Evolutionary conservation across 2,329 filamentous ascomycete species (phyloP).

Genomic region (Clonostachys byssicola): DNA sequence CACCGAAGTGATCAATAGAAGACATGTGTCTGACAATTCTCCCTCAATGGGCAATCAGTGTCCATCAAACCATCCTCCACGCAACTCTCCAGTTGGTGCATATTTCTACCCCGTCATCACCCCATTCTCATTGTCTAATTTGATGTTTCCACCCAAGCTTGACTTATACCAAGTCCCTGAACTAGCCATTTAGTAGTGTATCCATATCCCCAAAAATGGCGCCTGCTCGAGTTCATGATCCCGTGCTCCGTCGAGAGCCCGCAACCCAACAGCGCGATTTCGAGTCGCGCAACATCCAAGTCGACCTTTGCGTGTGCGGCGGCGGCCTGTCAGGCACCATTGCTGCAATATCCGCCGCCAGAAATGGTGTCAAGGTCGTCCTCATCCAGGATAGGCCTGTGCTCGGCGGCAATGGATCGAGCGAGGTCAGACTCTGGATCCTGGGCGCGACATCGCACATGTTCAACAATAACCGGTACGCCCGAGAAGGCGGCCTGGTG

Average conservation of each 20-base stretch:
- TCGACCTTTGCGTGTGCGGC: constrained; percentile 20
- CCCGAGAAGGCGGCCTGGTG: constrained; percentile 13
- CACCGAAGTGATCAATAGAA: too few relatives aligned
- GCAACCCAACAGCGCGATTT: constrained; percentile 10
- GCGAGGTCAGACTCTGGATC: constrained; percentile 15
- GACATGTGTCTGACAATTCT: too few relatives aligned
- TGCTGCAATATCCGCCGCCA: constrained; percentile 13
- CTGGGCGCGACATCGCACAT: constrained; percentile 16
- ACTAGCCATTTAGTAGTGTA: too few relatives aligned
- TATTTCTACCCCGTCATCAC: too few relatives aligned
- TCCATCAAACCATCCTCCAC: too few relatives aligned
- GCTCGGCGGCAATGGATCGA: constrained; percentile 13
- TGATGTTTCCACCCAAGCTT: too few relatives aligned
- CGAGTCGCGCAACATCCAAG: constrained; percentile 6
- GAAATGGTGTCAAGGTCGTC: constrained; percentile 10
- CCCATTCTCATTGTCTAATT: too few relatives aligned
- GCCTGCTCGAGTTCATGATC: constrained; percentile 10
- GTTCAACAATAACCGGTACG: constrained; percentile 18
- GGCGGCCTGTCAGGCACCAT: constrained; percentile 13
- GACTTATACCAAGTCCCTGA: too few relatives aligned
- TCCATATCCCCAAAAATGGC: constrained; percentile 4
- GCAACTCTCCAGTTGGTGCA: too few relatives aligned
- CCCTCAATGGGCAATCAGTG: too few relatives aligned
- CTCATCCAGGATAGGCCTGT: constrained; percentile 14
- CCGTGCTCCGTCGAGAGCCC: constrained; percentile 9